Percentiles rank a stretch among this genome's conserved stretches.
Conservation (phyloP, 129 eudicot genomes). For the Oenanthe sinensis region DNA sequence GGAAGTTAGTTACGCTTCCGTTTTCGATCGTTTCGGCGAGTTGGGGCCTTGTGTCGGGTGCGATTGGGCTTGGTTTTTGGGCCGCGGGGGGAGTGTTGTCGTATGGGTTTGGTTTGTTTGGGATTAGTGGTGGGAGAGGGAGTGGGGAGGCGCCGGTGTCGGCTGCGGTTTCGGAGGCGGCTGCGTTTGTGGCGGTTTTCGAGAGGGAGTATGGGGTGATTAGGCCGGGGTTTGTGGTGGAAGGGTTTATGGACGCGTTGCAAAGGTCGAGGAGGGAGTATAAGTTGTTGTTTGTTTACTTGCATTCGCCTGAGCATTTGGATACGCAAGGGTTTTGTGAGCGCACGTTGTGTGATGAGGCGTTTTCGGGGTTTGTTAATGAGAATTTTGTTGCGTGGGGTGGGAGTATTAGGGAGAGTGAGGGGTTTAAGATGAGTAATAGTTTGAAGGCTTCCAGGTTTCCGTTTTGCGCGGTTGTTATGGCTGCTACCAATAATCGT, state of each 20-base stretch:
- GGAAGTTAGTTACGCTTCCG: constrained; percentile 78
- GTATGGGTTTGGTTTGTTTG: constrained; percentile 56
- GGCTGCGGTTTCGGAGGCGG: constrained; percentile 62
- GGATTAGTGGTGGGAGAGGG: constrained; percentile 27
- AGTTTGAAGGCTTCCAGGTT: constrained; percentile 88
- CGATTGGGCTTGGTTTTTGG: constrained; percentile 80
- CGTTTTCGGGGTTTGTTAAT: constrained; percentile 55
- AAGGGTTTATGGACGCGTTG: constrained; percentile 93
- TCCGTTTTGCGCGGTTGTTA: constrained; percentile 94
- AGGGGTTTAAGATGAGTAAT: constrained; percentile 97
- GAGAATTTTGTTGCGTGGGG: constrained; percentile 96
- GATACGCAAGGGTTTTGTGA: constrained; percentile 64
- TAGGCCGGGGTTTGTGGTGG: constrained; percentile 58
- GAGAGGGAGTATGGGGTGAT: constrained; percentile 62
- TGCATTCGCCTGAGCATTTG: constrained; percentile 94
- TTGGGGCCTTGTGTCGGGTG: constrained; percentile 79
- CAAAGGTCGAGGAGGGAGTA: constrained; percentile 70
- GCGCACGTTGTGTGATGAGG: constrained; percentile 58
- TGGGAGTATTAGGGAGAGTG: constrained; percentile 74
- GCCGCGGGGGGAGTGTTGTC: constrained; percentile 77
- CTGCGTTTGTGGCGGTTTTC: constrained; percentile 52
- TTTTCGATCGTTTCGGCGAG: constrained; percentile 74
- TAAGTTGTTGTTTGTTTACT: constrained; percentile 80
- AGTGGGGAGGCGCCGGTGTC: constrained; percentile 40
- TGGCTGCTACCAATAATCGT: constrained; percentile 92